phyloP scores from a whole-genome alignment of 2,329 filamentous ascomycete genomes.

The Microsporum ferrugineum region DNA sequence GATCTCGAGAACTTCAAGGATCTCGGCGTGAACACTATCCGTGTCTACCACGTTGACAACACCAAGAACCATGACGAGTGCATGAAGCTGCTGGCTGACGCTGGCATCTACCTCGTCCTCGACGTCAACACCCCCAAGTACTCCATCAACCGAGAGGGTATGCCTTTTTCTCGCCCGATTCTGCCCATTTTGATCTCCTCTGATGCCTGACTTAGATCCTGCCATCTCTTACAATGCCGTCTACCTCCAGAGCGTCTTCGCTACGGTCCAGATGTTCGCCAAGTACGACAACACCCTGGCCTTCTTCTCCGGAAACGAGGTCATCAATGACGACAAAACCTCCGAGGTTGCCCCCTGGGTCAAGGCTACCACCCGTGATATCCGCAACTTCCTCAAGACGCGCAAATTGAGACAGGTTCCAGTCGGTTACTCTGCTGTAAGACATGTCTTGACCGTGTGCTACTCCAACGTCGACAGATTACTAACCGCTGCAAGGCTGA shows the following conservation, averaged over 20 bases:
- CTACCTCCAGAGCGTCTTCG: slow-evolving; percentile 78
- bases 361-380: slow-evolving; percentile 68
- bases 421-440: slow-evolving; percentile 56
- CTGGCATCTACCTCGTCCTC: slow-evolving; percentile 82
- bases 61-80: slow-evolving; percentile 67
- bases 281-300: slow-evolving; percentile 78
- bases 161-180: not conserved
- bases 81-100: slow-evolving; percentile 68
- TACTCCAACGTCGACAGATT: not conserved
- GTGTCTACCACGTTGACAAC: slow-evolving; percentile 90
- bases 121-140: slow-evolving; percentile 88
- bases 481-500: slow-evolving; percentile 45
- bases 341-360: slow-evolving; percentile 59
- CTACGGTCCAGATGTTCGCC: slow-evolving; percentile 73
- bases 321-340: slow-evolving; percentile 58
- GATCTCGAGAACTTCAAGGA: slow-evolving; percentile 74
- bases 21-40: slow-evolving; percentile 79
- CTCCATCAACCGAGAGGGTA: slow-evolving; percentile 61
- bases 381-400: slow-evolving; percentile 56
- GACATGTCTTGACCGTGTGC: slow-evolving; percentile 5
- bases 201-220: slow-evolving; percentile 38
- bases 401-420: slow-evolving; percentile 54
- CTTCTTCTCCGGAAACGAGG: slow-evolving; percentile 74
- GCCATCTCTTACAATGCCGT: slow-evolving; percentile 69
- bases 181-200: not conserved